Conservation (phyloP, 2,329 filamentous ascomycete genomes). For the Aspergillus clavatus region DNA sequence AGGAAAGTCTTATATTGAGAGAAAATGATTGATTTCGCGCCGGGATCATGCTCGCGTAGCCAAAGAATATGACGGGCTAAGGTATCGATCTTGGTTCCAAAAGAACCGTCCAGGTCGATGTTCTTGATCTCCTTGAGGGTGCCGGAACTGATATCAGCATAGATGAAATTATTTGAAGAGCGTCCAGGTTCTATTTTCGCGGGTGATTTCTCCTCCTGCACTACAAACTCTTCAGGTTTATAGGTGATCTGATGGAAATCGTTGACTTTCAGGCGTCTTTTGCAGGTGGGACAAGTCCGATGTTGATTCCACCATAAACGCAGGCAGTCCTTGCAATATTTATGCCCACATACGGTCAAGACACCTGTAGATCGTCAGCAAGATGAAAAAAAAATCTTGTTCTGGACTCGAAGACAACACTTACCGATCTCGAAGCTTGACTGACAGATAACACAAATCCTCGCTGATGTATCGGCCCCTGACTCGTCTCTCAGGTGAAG, state of each 20-base stretch:
- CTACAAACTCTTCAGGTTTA: constrained; percentile 67
- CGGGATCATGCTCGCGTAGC: constrained; percentile 77
- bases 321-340: constrained; percentile 88
- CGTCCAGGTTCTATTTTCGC: constrained; percentile 26
- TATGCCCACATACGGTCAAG: constrained; percentile 78
- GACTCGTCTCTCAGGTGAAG: constrained; percentile 57
- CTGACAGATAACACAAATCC: constrained; percentile 83
- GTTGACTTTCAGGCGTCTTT: constrained; percentile 56
- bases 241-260: constrained; percentile 84
- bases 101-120: constrained; percentile 68
- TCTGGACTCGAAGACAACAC: too few relatives aligned
- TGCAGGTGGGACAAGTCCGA: constrained; percentile 79
- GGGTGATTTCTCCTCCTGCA: constrained; percentile 52
- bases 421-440: constrained; percentile 70
- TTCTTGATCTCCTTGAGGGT: constrained; percentile 76
- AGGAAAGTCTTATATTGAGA: constrained; percentile 86
- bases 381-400: too few relatives aligned
- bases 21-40: constrained; percentile 89
- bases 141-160: constrained; percentile 66
- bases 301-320: constrained; percentile 69
- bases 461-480: constrained; percentile 56
- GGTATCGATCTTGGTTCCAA: constrained; percentile 86
- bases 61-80: constrained; percentile 76
- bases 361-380: constrained; percentile 28
- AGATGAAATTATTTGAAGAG: constrained; percentile 55